Percentiles rank a stretch among this genome's conserved stretches.
These are phyloP conservation scores for Capsicum baccatum DNA, from an alignment of 257 asterid genomes.

Conservation along the genomic window DNA sequence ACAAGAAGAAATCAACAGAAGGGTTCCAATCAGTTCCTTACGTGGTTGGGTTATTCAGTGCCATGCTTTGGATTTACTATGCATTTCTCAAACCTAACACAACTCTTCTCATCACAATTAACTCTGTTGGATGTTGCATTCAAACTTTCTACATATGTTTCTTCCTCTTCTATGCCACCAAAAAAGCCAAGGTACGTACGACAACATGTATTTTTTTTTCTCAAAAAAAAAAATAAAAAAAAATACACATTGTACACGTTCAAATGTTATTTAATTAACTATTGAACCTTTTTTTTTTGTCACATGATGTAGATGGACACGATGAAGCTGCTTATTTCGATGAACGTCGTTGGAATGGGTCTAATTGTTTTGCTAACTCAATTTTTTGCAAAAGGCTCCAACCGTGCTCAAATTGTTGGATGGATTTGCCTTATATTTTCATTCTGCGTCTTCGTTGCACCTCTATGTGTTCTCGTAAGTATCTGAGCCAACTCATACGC, in stretches of 20 bases:
- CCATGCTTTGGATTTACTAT: conserved; percentile 76
- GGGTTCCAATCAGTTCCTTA: conserved; percentile 72
- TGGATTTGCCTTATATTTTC: conserved; percentile 75
- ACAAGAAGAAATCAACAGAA: conserved; percentile 62
- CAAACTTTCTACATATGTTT: conserved; percentile 56
- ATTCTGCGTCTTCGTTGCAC: conserved; percentile 72
- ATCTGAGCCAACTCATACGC: neutral
- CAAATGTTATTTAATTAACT: neutral
- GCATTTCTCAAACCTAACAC: conserved; percentile 67
- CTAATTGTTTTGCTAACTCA: conserved; percentile 51
- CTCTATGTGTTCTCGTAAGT: conserved; percentile 54
- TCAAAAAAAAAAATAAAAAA: neutral
- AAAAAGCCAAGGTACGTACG: conserved; percentile 48
- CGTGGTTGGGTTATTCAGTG: conserved; percentile 63
- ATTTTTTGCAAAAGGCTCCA: conserved; percentile 42
- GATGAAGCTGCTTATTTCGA: conserved; percentile 45
- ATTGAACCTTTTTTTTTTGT: neutral
- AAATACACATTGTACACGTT: neutral
- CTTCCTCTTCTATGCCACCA: conserved; percentile 58
- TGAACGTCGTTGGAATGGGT: conserved; percentile 54
- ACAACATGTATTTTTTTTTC: neutral
- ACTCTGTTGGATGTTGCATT: conserved; percentile 62
- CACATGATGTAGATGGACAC: conserved; percentile 50
- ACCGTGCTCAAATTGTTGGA: conserved; percentile 56
- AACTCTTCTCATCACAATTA: conserved; percentile 71